Evolutionary conservation across 306 rosid species (phyloP), one percentile per base, ranked within the genome.

Genomic region (Fragaria ananassa): DNA sequence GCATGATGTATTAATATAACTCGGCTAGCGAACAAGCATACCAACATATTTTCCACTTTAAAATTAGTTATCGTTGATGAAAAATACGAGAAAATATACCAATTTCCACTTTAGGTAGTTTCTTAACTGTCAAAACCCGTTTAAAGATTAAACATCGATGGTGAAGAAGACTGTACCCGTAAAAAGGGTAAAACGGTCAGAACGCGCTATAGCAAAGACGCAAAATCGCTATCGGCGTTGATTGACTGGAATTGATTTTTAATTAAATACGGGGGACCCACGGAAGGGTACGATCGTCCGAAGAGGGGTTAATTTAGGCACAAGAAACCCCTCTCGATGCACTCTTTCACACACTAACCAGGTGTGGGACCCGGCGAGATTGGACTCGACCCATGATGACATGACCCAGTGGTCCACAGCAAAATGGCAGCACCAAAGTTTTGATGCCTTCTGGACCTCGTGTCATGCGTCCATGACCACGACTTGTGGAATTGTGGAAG

Each of bases 311-410:
- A 81, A 81, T 81, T 81, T 70, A 10, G 74, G 45, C 76, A 7
- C 73, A 76, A 81, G 80, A 81, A 81, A 81, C 35, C n/a, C 5
- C 58, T 50, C n/a, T 51, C 68, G 41, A 8, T 69, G 47, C 72
- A 47, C 42, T n/a, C 19, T 62, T 54, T 29, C 68, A 14, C 76
- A 73, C 68, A 57, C 77, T 23, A 39, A 34, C 25, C 42, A 45
- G 34, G 34, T n/a, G 78, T 71, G 74, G 84, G 84, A 12, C 81
- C 81, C 57, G 3, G 7, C 3, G 42, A 18, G 25, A 18, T 15
- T 58, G 34, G 29, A 57, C 41, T 62, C 21, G n/a, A 29, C 11
- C 64, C 37, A 58, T 57, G 34, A 57, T 19, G 27, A 47, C 66
- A 63, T 6, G 23, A 41, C 57, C 80, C 35, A 45, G 56, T 69